Evolutionary conservation across 2,329 filamentous ascomycete species (phyloP).

Genomic region (Ascochyta viciae-villosae): DNA sequence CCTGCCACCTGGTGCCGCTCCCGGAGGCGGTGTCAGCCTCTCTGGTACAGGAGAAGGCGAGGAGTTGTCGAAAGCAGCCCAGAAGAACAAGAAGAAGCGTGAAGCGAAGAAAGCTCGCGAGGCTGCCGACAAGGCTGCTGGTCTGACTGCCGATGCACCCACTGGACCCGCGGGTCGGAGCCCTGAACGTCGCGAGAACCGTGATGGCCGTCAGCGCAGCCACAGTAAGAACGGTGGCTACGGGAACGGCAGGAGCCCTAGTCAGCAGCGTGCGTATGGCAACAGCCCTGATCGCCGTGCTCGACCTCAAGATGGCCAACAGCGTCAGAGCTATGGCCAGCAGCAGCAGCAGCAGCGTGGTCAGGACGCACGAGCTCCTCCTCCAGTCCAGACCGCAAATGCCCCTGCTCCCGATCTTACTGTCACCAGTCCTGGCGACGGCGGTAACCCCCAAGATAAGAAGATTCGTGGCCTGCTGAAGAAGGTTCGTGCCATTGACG

Average conservation of each 20-base stretch:
- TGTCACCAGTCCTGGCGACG: constrained; percentile 60
- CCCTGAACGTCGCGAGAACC: constrained; percentile 68
- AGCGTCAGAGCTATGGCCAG: constrained; percentile 35
- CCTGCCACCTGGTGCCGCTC: constrained; percentile 71
- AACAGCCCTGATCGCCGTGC: constrained; percentile 42
- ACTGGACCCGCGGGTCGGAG: constrained; percentile 58
- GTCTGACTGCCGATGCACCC: constrained; percentile 40
- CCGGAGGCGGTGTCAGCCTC: constrained; percentile 70
- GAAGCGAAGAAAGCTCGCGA: constrained; percentile 91
- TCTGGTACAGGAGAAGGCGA: constrained; percentile 71
- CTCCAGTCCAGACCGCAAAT: constrained; percentile 43
- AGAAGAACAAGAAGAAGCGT: constrained; percentile 99
- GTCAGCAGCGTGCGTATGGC: constrained; percentile 43
- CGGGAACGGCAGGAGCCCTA: constrained; percentile 36
- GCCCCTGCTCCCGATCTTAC: constrained; percentile 57
- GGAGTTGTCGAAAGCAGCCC: constrained; percentile 78
- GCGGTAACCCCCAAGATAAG: constrained; percentile 82
- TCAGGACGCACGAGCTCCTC: constrained; percentile 25
- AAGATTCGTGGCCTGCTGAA: constrained; percentile 93
- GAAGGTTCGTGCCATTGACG: constrained; percentile 97
- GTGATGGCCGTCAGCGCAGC: constrained; percentile 59
- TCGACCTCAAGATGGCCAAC: constrained; percentile 35
- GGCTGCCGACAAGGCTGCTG: constrained; percentile 62
- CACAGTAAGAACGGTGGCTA: constrained; percentile 49
- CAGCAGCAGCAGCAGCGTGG: constrained; percentile 35